A percentile compares a stretch with the other conserved stretches of the same genome.
Evolutionary conservation across 1,284 basidiomycete genomes (phyloP).

Genomic region (Earliella scabrosa): DNA sequence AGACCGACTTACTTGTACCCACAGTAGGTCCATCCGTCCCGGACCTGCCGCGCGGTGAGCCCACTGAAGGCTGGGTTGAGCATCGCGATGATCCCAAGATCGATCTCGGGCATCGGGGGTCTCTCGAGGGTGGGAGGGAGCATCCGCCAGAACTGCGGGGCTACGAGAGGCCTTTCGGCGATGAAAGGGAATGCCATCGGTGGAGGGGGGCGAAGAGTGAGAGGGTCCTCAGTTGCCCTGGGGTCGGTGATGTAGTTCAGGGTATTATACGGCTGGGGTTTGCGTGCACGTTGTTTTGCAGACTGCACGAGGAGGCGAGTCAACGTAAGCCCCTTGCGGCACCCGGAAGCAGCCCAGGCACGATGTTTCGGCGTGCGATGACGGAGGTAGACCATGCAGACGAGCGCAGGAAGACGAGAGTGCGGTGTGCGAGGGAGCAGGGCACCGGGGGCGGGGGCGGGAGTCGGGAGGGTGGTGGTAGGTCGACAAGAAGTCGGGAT

Average conservation of each 20-base stretch:
- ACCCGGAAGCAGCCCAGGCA: neutral
- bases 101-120: conserved; percentile 13
- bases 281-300: conserved; percentile 14
- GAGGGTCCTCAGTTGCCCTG: neutral
- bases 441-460: neutral
- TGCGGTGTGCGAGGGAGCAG: neutral
- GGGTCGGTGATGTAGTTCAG: neutral
- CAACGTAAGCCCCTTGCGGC: neutral
- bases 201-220: neutral
- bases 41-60: conserved; percentile 5
- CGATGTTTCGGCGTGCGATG: neutral
- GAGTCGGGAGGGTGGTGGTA: neutral
- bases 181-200: neutral
- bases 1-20: conserved; percentile 10
- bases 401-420: neutral
- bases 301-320: conserved; percentile 7
- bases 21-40: conserved; percentile 11
- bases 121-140: conserved; percentile 12
- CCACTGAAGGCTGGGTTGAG: conserved; percentile 14
- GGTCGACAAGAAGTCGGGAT: neutral
- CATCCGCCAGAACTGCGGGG: conserved; percentile 8
- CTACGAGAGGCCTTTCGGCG: conserved; percentile 9
- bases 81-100: conserved; percentile 2
- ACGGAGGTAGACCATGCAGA: neutral
- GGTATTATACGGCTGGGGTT: neutral